These are phyloP conservation scores for Chalciporus piperatus DNA, from an alignment of 768 basidiomycete species.

Conservation along the genomic window DNA sequence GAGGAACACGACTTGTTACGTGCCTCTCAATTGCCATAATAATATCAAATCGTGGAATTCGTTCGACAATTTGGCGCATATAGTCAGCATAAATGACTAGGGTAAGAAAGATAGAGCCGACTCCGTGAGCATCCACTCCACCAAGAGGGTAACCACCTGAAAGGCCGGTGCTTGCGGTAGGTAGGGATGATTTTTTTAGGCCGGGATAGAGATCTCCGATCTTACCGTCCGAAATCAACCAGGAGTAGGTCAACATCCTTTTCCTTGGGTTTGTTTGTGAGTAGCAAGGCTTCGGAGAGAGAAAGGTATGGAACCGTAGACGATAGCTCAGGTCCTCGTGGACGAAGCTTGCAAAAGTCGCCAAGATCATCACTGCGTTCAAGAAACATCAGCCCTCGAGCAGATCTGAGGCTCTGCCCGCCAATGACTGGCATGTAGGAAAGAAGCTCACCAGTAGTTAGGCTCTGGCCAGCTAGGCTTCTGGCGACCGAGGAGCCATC, in stretches of 20 bases:
- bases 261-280: constrained; percentile 32
- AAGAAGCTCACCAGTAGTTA: constrained; percentile 53
- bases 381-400: background rate
- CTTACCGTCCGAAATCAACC: constrained; percentile 72
- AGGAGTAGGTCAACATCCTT: constrained; percentile 81
- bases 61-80: constrained; percentile 33
- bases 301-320: constrained; percentile 3
- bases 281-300: background rate
- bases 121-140: background rate
- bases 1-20: constrained; percentile 19
- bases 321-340: too few species aligned
- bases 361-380: constrained; percentile 58
- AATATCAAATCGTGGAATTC: constrained; percentile 65
- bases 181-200: background rate
- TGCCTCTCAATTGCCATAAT: constrained; percentile 84
- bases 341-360: constrained; percentile 82
- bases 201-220: background rate
- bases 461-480: constrained; percentile 71
- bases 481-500: constrained; percentile 83
- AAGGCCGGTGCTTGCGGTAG: constrained; percentile 63
- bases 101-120: background rate
- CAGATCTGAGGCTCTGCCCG: background rate
- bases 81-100: background rate
- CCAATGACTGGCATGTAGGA: background rate
- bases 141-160: constrained; percentile 65